Percentiles rank a stretch among this genome's conserved stretches.
phyloP scores from a whole-genome alignment of 1,139 yeast genomes.

The Nakaseomyces delphensis region DNA sequence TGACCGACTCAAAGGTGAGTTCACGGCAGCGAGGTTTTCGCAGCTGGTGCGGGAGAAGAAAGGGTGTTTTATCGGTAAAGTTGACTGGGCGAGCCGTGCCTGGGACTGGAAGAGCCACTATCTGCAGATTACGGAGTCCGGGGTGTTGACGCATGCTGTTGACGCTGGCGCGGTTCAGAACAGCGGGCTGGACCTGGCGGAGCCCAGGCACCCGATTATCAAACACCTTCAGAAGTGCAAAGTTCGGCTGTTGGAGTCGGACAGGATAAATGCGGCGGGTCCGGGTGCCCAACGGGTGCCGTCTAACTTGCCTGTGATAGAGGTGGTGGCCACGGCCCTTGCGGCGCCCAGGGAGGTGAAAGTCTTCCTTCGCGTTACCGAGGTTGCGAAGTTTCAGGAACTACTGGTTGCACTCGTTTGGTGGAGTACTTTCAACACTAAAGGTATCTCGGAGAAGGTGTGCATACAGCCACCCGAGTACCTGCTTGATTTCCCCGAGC shows the following conservation, averaged over 20 bases:
- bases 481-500: neutral
- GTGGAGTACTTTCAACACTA: slow-evolving; percentile 57
- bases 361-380: slow-evolving; percentile 40
- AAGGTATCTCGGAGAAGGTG: slow-evolving; percentile 46
- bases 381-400: slow-evolving; percentile 40
- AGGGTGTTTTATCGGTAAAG: slow-evolving; percentile 22
- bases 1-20: slow-evolving; percentile 1
- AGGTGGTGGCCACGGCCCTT: slow-evolving; percentile 2
- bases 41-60: slow-evolving; percentile 3
- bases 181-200: neutral
- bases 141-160: slow-evolving; percentile 20
- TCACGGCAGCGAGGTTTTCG: neutral
- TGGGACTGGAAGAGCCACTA: slow-evolving; percentile 20
- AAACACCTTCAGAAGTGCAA: slow-evolving; percentile 35
- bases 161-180: slow-evolving; percentile 8
- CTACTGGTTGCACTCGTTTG: slow-evolving; percentile 46
- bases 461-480: slow-evolving; percentile 10
- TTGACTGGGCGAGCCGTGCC: slow-evolving; percentile 26
- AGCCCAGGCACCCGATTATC: slow-evolving; percentile 25
- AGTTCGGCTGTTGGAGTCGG: slow-evolving; percentile 20
- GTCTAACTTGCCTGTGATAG: slow-evolving; percentile 2
- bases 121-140: slow-evolving; percentile 22
- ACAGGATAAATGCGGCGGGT: slow-evolving; percentile 5
- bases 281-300: slow-evolving; percentile 6
- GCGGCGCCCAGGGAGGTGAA: slow-evolving; percentile 26